Evolutionary conservation across 2,329 filamentous ascomycete genomes (phyloP).

Genomic region (Penicillium capsulatum): DNA sequence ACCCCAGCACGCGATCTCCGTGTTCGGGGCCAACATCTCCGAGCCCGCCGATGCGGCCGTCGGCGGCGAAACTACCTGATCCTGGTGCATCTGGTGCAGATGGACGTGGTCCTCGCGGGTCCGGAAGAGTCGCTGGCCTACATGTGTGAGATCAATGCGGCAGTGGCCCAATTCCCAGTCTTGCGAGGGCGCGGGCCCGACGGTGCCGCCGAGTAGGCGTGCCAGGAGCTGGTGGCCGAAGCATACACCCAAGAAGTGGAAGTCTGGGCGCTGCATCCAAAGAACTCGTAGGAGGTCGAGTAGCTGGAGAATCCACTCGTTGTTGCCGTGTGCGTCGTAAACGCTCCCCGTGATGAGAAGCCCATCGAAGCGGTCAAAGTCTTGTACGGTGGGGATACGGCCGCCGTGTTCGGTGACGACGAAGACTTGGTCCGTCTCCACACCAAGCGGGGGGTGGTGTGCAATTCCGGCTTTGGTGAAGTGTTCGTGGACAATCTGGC

Average conservation of each 20-base stretch:
- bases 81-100: conserved; percentile 49
- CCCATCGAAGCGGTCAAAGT: conserved; percentile 45
- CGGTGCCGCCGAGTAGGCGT: conserved; percentile 40
- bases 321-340: conserved; percentile 47
- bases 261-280: conserved; percentile 50
- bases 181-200: conserved; percentile 35
- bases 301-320: conserved; percentile 44
- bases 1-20: conserved; percentile 49
- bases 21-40: conserved; percentile 35
- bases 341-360: conserved; percentile 48
- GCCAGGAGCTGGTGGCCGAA: conserved; percentile 49
- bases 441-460: conserved; percentile 52
- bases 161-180: conserved; percentile 49
- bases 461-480: conserved; percentile 50
- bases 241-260: conserved; percentile 49
- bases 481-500: conserved; percentile 51
- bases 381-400: conserved; percentile 45
- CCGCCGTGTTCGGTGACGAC: conserved; percentile 51
- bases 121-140: conserved; percentile 43
- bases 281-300: conserved; percentile 47
- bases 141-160: conserved; percentile 36
- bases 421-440: conserved; percentile 54
- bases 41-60: conserved; percentile 18
- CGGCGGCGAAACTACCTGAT: conserved; percentile 40
- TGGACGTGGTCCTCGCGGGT: conserved; percentile 32